These are phyloP conservation scores for Hansenula lynferdii DNA, from an alignment of 1,139 yeast species.

Conservation along the genomic window DNA sequence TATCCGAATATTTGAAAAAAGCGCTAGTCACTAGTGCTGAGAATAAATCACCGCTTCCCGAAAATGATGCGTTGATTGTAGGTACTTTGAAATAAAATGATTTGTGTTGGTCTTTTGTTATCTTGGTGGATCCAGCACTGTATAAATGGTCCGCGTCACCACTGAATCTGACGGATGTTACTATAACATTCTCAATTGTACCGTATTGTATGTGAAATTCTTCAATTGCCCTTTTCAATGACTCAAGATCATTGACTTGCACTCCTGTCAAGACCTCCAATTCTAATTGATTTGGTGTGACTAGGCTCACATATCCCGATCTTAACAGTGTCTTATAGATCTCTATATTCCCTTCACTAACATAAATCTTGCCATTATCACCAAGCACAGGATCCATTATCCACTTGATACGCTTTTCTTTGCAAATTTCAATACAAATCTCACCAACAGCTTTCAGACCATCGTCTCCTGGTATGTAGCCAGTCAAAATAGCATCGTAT, in stretches of 20 bases:
- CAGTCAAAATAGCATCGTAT: slow-evolving; percentile 64
- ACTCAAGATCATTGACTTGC: slow-evolving; percentile 35
- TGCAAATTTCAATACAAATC: slow-evolving; percentile 13
- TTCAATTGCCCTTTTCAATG: slow-evolving; percentile 42
- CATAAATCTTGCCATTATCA: slow-evolving; percentile 82
- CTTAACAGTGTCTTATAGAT: slow-evolving; percentile 53
- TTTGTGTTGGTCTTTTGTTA: slow-evolving; percentile 7
- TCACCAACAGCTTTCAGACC: slow-evolving; percentile 41
- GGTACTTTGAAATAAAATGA: slow-evolving; percentile 44
- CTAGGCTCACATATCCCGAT: slow-evolving; percentile 51
- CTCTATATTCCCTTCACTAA: slow-evolving; percentile 62
- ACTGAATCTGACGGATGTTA: slow-evolving; percentile 50
- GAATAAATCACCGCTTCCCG: slow-evolving; percentile 93
- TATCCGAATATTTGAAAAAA: slow-evolving; percentile 30
- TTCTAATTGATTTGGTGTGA: slow-evolving; percentile 93
- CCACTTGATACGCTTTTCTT: slow-evolving; percentile 33
- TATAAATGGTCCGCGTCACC: slow-evolving; percentile 30
- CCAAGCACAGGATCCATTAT: slow-evolving; percentile 93
- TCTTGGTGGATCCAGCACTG: slow-evolving; percentile 44
- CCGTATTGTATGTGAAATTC: slow-evolving; percentile 44
- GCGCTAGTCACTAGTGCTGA: slow-evolving; percentile 72
- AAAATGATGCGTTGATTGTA: slow-evolving; percentile 65
- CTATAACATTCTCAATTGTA: slow-evolving; percentile 57
- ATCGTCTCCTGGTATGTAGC: slow-evolving; percentile 54
- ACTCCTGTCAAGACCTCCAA: slow-evolving; percentile 64